Evolutionary conservation across 148 eudicot species (phyloP).

Genomic region (Rhododendron henanense): DNA sequence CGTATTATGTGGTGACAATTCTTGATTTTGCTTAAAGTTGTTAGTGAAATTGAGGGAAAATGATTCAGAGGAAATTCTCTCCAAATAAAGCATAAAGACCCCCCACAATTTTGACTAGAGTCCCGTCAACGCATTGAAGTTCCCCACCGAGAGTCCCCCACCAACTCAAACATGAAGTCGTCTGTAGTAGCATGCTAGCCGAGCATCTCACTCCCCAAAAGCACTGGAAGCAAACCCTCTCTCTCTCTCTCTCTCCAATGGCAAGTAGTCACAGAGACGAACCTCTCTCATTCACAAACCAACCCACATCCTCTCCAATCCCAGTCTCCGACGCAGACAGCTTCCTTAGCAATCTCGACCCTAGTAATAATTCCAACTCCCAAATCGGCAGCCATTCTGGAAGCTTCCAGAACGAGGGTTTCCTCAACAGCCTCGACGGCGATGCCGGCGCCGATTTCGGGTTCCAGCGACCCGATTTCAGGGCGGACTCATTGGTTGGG

Average conservation of each 20-base stretch:
- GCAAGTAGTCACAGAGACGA: conserved; percentile 48
- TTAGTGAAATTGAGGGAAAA: no score
- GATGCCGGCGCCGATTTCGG: conserved; percentile 53
- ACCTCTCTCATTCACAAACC: conserved; percentile 37
- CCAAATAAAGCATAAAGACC: no score
- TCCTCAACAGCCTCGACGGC: conserved; percentile 25
- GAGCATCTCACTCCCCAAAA: conserved; percentile 4
- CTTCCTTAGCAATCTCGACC: conserved; percentile 32
- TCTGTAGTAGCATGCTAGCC: background rate
- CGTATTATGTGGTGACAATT: no score
- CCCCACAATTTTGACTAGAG: background rate
- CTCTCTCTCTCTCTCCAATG: conserved; percentile 25
- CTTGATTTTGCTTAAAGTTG: no score
- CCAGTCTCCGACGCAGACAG: conserved; percentile 37
- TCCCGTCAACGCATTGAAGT: background rate
- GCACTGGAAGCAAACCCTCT: background rate
- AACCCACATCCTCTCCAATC: conserved; percentile 57
- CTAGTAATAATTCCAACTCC: conserved; percentile 16
- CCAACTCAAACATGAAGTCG: background rate
- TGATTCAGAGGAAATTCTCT: no score
- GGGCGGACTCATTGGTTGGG: conserved; percentile 49
- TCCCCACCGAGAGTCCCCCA: background rate
- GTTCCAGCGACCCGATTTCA: conserved; percentile 56
- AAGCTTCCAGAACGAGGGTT: conserved; percentile 66
- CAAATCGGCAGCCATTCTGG: conserved; percentile 53